Evolutionary conservation across 2,329 filamentous ascomycete genomes (phyloP).

Genomic region (Aspergillus pseudotamarii): DNA sequence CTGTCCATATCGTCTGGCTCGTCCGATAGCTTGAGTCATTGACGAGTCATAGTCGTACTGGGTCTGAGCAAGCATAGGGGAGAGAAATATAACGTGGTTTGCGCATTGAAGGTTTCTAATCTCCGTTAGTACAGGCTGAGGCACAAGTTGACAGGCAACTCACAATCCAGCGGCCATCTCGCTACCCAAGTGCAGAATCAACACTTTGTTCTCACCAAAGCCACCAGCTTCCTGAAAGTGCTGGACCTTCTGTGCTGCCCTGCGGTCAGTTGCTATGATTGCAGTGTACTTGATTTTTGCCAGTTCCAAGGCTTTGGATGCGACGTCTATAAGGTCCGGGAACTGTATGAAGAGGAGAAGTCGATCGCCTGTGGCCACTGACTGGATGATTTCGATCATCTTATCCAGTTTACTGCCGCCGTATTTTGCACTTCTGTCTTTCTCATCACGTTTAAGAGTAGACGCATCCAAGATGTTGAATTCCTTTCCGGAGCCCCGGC

Average conservation of each 20-base stretch:
- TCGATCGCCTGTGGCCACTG: conserved; percentile 49
- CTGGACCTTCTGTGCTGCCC: conserved; percentile 39
- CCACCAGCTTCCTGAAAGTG: conserved; percentile 42
- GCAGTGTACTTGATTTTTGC: conserved; percentile 37
- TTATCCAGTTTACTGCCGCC: conserved; percentile 54
- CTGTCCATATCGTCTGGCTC: conserved; percentile 62
- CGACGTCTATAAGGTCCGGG: conserved; percentile 46
- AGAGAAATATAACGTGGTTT: conserved; percentile 67
- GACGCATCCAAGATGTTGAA: conserved; percentile 46
- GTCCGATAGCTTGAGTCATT: conserved; percentile 67
- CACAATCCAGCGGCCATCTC: conserved; percentile 64
- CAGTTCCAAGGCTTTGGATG: conserved; percentile 29
- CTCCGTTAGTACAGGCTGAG: neutral
- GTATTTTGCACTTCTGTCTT: conserved; percentile 21
- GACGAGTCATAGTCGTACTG: conserved; percentile 59
- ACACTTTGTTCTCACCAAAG: conserved; percentile 46
- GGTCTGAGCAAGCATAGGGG: conserved; percentile 54
- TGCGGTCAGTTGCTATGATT: conserved; percentile 37
- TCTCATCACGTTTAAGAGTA: conserved; percentile 37
- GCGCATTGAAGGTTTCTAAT: conserved; percentile 63
- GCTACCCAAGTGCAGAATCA: conserved; percentile 60
- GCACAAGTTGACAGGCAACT: conserved; percentile 33
- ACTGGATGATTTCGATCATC: conserved; percentile 49
- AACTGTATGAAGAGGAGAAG: conserved; percentile 61
- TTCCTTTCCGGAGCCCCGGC: conserved; percentile 40